A percentile compares a stretch with the other conserved stretches of the same genome.
phyloP scores from a whole-genome alignment of 768 basidiomycete species.

The Termitomyces sp. region DNA sequence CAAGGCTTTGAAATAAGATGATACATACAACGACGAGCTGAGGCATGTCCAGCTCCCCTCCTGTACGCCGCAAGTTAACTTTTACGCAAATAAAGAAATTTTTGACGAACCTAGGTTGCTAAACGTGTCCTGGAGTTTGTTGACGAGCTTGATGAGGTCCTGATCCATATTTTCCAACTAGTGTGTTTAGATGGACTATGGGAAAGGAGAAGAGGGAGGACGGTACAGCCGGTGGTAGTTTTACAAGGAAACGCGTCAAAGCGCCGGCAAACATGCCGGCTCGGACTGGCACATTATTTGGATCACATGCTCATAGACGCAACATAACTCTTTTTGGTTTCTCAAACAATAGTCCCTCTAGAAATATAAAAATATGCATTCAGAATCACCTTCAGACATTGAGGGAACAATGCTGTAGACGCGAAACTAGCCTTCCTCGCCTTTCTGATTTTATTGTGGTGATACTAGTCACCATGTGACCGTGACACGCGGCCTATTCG shows the following conservation, averaged over 20 bases:
- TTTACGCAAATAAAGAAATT: constrained; percentile 3
- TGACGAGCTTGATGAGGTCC: constrained; percentile 91
- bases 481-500: neutral
- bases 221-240: constrained; percentile 9
- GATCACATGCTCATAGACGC: constrained; percentile 1
- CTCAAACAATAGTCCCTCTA: neutral
- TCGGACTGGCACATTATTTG: constrained; percentile 11
- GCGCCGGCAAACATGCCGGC: constrained; percentile 10
- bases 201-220: constrained; percentile 3
- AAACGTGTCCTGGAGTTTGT: constrained; percentile 93
- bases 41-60: constrained; percentile 90
- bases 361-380: too few species aligned
- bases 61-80: constrained; percentile 32
- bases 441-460: too few species aligned
- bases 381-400: too few species aligned
- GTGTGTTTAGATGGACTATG: constrained; percentile 3
- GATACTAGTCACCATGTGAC: neutral
- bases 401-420: neutral
- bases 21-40: constrained; percentile 81
- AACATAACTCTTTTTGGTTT: neutral
- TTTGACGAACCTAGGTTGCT: constrained; percentile 70
- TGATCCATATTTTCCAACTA: constrained; percentile 65
- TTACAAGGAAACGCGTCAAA: constrained; percentile 15
- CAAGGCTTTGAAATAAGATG: neutral
- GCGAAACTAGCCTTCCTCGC: neutral